Evolutionary conservation across 2,329 filamentous ascomycete genomes (phyloP).

Genomic region (Chaetothyriales sp.): DNA sequence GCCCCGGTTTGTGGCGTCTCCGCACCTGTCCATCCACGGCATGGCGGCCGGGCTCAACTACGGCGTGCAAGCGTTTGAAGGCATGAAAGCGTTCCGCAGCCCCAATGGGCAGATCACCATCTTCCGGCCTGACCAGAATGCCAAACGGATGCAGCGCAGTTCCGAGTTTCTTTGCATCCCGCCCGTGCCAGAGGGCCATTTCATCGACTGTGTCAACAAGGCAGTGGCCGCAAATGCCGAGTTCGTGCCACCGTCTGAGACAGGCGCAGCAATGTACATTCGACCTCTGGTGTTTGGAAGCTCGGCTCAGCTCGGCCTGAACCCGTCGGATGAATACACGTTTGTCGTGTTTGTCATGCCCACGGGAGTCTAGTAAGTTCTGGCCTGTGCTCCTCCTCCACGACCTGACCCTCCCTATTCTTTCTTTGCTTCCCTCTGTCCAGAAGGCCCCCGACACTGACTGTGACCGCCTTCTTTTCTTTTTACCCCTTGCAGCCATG

Average conservation of each 20-base stretch:
- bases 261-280: conserved; percentile 84
- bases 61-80: conserved; percentile 93
- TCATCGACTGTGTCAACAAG: conserved; percentile 61
- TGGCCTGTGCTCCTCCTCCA: conserved; percentile 7
- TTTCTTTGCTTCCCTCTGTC: too few relatives aligned
- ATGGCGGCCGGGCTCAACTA: conserved; percentile 96
- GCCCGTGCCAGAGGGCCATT: conserved; percentile 60
- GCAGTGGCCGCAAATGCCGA: conserved; percentile 81
- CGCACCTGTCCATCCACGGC: conserved; percentile 78
- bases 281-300: conserved; percentile 80
- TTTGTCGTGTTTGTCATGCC: conserved; percentile 85
- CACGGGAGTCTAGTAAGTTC: conserved; percentile 59
- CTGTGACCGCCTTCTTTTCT: too few relatives aligned
- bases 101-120: conserved; percentile 62
- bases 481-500: conserved; percentile 39
- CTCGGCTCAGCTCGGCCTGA: conserved; percentile 72
- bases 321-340: conserved; percentile 79
- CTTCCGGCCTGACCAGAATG: conserved; percentile 81
- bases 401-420: too few relatives aligned
- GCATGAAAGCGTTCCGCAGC: conserved; percentile 87
- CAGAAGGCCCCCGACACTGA: too few relatives aligned
- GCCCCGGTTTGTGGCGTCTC: conserved; percentile 67
- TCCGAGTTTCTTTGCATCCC: conserved; percentile 75
- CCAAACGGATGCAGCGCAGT: conserved; percentile 68
- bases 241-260: conserved; percentile 79